Evolutionary conservation across 371 early-diverging fungal genomes (phyloP), one percentile per base, ranked within the genome.

Genomic region (Mucor ambiguus): DNA sequence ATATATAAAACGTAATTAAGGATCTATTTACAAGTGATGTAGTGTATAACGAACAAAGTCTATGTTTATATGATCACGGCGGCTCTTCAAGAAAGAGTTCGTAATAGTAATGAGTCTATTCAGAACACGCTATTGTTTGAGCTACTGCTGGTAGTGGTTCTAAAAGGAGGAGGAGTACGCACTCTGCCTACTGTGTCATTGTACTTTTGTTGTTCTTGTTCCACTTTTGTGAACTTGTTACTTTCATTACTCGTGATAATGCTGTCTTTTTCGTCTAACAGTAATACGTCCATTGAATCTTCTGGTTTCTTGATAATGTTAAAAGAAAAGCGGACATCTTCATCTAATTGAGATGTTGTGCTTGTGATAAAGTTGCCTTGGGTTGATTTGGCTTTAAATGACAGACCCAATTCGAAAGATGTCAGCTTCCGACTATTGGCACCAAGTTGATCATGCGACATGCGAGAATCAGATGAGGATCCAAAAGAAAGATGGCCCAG

Each of bases 151-250:
- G 52, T 16, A 11, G 26, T 14, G 16, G 52, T 16, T 16, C 28
- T 14, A 24, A 28, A 52, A 61, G 54, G 43, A 18, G 66, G 69
- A 3, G 73, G 70, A 16, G 66, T 62, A 26, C 72, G 72, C 18
- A 64, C 70, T 37, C 67, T 64, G 20, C 57, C 65, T 12, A 71
- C 68, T 16, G 67, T 68, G 12, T 75, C 75, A 64, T 75, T 75
- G 62, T 78, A 78, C 22, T 68, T 46, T 41, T 63, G 20, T 35
- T 61, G 67, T 22, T 78, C 78, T 38, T 75, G 66, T 33, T 78
- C 78, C 22, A 73, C 37, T 48, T 55, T 43, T n/a, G 44, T 59
- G 0, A 56, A 20, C 33, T 14, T 56, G n/a, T 4, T 10, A 7
- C 33, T 18, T 8, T 32, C 20, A 7, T 33, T 29, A 9, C 32